Evolutionary conservation across 176 grass and related monocot species (phyloP), one percentile per base, ranked within the genome.

Genomic region (Paspalum vaginatum): DNA sequence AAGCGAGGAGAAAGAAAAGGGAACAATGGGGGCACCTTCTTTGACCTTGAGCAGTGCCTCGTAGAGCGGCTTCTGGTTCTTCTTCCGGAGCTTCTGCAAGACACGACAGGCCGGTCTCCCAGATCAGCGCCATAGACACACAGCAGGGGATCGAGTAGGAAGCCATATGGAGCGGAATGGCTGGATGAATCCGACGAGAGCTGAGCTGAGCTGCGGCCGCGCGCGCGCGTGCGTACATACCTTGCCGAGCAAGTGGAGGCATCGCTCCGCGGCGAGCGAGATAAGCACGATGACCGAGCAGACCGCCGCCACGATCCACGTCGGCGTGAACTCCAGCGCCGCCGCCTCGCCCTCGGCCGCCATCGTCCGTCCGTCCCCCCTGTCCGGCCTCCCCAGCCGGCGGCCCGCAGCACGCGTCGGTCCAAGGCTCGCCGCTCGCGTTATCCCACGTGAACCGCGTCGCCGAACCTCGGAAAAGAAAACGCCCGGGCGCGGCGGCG

Each of bases 21-120:
- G 7, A 77, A 9, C 51, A 57, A 55, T 20, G 11, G 2, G 16
- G 38, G 8, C 74, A 97, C 95, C 95, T 98, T 98, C 95, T 71
- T 98, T 91, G 39, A 98, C 88, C 84, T 98, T 94, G 77, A 87
- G 90, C 18, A 98, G 90, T n/a, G 95, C 95, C 87, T 94, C 87
- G 77, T 83, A 94, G 26, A 98, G 86, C 58, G 95, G 88, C 63
- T 87, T 98, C 89, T 98, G 92, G 45, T 91, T 81, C 77, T 86
- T 94, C 81, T 68, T 86, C 88, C 87, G 87, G 12, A 98, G 68
- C 45, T 46, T 77, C 94, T 97, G 83, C 65, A 56, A 57, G 67
- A 46, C 57, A 67, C 7, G 7, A 41, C 18, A 22, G 4, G 10
- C 4, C 1, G 11, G 67, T 18, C 14, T 27, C 40, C 56, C 65